A percentile compares a stretch with the other conserved stretches of the same genome.
These are phyloP conservation scores for Fusarium sp. DNA, from an alignment of 2,329 filamentous ascomycete genomes.

Conservation along the genomic window DNA sequence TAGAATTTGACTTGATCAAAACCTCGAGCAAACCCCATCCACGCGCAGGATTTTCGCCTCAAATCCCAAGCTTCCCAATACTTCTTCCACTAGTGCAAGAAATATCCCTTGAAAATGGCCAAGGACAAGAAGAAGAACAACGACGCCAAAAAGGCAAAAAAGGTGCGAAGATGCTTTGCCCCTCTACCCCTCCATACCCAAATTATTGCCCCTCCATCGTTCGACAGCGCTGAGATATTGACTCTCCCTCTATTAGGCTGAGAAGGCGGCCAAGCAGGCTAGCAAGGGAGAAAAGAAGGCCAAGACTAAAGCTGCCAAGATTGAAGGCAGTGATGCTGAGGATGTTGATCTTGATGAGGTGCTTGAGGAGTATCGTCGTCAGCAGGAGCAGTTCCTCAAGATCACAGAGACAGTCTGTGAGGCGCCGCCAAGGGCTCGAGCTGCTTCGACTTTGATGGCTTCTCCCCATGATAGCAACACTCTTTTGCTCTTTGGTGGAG, in stretches of 20 bases:
- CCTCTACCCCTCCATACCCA: conserved; percentile 35
- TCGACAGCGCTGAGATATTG: conserved; percentile 27
- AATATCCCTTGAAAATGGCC: conserved; percentile 52
- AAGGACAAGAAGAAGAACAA: conserved; percentile 65
- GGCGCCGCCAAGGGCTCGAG: conserved; percentile 80
- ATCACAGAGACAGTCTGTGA: conserved; percentile 83
- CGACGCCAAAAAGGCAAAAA: conserved; percentile 64
- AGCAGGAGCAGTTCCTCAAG: conserved; percentile 94
- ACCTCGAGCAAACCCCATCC: conserved; percentile 41
- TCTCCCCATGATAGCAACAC: conserved; percentile 89
- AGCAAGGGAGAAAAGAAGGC: conserved; percentile 91
- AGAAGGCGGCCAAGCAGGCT: conserved; percentile 82
- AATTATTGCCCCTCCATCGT: conserved; percentile 25
- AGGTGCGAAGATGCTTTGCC: conserved; percentile 49
- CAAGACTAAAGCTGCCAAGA: conserved; percentile 76
- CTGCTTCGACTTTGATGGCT: conserved; percentile 84
- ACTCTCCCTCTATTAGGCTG: conserved; percentile 54
- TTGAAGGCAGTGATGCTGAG: conserved; percentile 87
- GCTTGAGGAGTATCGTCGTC: conserved; percentile 90
- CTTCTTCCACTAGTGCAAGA: not conserved
- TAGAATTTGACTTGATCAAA: conserved; percentile 46
- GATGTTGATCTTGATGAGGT: conserved; percentile 94
- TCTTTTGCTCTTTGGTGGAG: conserved; percentile 91
- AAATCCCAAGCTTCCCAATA: not conserved
- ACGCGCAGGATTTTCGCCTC: conserved; percentile 18